A percentile compares a stretch with the other conserved stretches of the same genome.
Evolutionary conservation across 352 stramenopile genomes (phyloP).

Genomic region (Phytopythium cucurbitacearum): DNA sequence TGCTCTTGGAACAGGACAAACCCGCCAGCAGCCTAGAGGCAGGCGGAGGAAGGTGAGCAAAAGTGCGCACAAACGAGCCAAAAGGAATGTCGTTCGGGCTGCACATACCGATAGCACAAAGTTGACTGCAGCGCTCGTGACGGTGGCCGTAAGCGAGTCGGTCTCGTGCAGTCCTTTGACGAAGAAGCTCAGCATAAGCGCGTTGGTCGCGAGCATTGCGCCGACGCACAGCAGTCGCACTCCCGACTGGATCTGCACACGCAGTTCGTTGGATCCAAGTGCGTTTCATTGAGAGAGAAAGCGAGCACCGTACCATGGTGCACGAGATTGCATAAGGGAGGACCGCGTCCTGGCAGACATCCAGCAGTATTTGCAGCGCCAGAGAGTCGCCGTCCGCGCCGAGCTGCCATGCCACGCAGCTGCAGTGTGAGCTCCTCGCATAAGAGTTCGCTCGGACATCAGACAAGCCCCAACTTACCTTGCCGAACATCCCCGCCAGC

Average conservation of each 20-base stretch:
- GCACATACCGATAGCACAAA: conserved; percentile 66
- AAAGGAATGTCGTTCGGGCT: not conserved
- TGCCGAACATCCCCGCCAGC: conserved; percentile 49
- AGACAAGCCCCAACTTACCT: conserved; percentile 13
- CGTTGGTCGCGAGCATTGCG: conserved; percentile 71
- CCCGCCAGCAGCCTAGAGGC: conserved; percentile 39
- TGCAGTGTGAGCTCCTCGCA: not conserved
- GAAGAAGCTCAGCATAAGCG: conserved; percentile 79
- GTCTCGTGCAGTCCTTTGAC: conserved; percentile 80
- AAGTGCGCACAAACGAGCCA: not conserved
- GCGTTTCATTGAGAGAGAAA: not conserved
- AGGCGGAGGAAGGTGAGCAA: not conserved
- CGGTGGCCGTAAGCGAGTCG: conserved; percentile 80
- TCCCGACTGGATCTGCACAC: conserved; percentile 16
- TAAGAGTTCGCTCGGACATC: not conserved
- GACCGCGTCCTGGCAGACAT: conserved; percentile 13
- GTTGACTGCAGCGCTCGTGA: conserved; percentile 78
- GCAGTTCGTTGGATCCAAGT: not conserved
- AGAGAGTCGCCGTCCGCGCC: conserved; percentile 28
- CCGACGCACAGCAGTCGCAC: conserved; percentile 49
- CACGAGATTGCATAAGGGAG: conserved; percentile 12
- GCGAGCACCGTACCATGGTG: conserved; percentile 1
- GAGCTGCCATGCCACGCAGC: conserved; percentile 11
- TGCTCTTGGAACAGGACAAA: conserved; percentile 65
- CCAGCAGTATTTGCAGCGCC: conserved; percentile 17